These are phyloP conservation scores for Glycine soja DNA, from an alignment of 306 rosid genomes.

Conservation along the genomic window DNA sequence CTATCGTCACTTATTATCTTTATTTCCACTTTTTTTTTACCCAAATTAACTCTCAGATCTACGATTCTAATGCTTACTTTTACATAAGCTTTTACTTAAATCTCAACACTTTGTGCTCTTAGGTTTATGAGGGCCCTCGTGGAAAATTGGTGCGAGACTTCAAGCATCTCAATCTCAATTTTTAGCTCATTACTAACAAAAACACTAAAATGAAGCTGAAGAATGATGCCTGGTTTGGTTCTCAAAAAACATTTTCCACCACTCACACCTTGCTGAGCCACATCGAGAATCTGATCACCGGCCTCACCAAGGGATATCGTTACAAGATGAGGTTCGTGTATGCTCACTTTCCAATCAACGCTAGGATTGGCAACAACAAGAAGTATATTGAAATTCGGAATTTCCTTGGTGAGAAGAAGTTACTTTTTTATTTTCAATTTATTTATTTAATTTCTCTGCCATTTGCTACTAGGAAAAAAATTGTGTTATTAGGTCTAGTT, in stretches of 20 bases:
- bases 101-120: slow-evolving; percentile 57
- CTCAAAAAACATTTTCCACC: slow-evolving; percentile 84
- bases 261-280: slow-evolving; percentile 85
- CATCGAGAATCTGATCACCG: slow-evolving; percentile 61
- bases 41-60: slow-evolving; percentile 30
- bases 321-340: too few relatives aligned
- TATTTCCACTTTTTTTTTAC: neutral
- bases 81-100: too few relatives aligned
- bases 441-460: too few relatives aligned
- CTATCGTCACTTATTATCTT: neutral
- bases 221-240: slow-evolving; percentile 77
- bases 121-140: slow-evolving; percentile 75
- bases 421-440: too few relatives aligned
- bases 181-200: slow-evolving; percentile 68
- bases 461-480: too few relatives aligned
- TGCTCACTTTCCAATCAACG: too few relatives aligned
- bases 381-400: too few relatives aligned
- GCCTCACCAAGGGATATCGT: too few relatives aligned
- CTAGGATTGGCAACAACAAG: too few relatives aligned
- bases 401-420: too few relatives aligned
- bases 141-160: slow-evolving; percentile 77
- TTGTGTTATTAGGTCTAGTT: too few relatives aligned
- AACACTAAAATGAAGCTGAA: slow-evolving; percentile 68
- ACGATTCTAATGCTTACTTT: too few relatives aligned
- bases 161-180: slow-evolving; percentile 81